Base-by-base conservation (phyloP, 2,329 filamentous ascomycete genomes). In the Periconia sp. region DNA sequence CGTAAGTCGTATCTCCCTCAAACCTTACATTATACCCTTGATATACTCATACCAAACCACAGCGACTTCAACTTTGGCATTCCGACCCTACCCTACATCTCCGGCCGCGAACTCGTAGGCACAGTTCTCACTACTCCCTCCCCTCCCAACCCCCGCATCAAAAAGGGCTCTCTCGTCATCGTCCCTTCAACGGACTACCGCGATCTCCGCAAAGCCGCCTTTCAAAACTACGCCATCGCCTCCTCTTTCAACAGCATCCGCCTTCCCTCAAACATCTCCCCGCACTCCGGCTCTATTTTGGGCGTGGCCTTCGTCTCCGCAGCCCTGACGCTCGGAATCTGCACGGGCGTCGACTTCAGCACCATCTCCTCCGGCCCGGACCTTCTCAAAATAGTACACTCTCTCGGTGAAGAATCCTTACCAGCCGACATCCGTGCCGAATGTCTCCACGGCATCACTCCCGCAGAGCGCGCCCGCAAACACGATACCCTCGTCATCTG, bases 121-220 rank as follows among this genome's bases (percentile, higher is more conserved):
- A 55, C 52, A 9, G 41, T 51, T 37, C 23, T 51, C 9, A 15
- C 46, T 7, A 40, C 48, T 8, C 41, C 49, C 13, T 30, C 47
- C 3, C 2, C 37, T 11, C 18, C 47, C 2, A 47, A 47, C 41
- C 37, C 44, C 14, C 48, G 52, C 20, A 17, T 51, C n/a, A 45
- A 31, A 3, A 41, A 47, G 33, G 48, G 52, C 48, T 41, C 47
- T 31, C 14, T 51, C 17, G 52, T 79, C 10, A 79, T 89, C 33
- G 83, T 84, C n/a, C 85, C 88, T 14, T 89, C 87, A 0, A 91
- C 88, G 30, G 88, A 91, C 72, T 91, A 91, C 64, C 82, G 88
- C 15, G 88, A 91, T 62, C 78, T 85, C 18, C 81, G 88, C 33
- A 91, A 91, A 70, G 86, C 86, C 1, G 85, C 86, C 1, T 91